phyloP scores from a whole-genome alignment of 2,329 filamentous ascomycete species.

The Cladosporium sp. region DNA sequence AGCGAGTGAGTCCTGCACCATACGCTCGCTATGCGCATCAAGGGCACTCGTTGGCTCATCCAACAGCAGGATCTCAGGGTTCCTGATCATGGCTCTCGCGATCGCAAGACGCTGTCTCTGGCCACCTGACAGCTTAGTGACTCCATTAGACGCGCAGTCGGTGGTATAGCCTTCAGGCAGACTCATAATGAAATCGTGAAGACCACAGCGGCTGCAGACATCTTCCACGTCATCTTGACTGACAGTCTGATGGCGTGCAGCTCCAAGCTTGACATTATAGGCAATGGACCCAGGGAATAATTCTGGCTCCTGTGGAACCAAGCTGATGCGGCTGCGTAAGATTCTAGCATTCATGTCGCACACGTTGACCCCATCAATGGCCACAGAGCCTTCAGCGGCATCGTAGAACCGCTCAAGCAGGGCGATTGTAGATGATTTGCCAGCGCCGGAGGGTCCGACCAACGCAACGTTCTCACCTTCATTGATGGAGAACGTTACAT shows the following conservation, averaged over 20 bases:
- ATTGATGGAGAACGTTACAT: conserved; percentile 45
- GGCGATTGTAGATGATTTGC: conserved; percentile 44
- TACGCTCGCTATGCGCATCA: conserved; percentile 42
- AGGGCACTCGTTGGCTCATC: conserved; percentile 46
- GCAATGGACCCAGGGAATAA: conserved; percentile 42
- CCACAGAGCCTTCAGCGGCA: conserved; percentile 35
- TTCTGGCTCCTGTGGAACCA: conserved; percentile 45
- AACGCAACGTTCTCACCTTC: conserved; percentile 51
- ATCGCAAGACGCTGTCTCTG: conserved; percentile 45
- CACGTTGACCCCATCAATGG: conserved; percentile 41
- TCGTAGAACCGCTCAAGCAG: conserved; percentile 46
- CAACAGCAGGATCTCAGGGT: conserved; percentile 43
- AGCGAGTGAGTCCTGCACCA: conserved; percentile 39
- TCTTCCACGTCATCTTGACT: conserved; percentile 28
- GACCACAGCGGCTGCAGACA: conserved; percentile 40
- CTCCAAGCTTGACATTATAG: conserved; percentile 42
- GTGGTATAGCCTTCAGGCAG: conserved; percentile 46
- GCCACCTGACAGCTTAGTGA: conserved; percentile 40
- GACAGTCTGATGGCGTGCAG: conserved; percentile 21
- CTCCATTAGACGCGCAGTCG: conserved; percentile 39
- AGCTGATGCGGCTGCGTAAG: conserved; percentile 37
- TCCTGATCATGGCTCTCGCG: conserved; percentile 43
- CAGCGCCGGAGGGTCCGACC: conserved; percentile 43
- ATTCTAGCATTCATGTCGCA: conserved; percentile 33
- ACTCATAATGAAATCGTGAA: conserved; percentile 46